Base-by-base conservation (phyloP, 2,329 filamentous ascomycete species). In the Pseudogymnoascus sp. region DNA sequence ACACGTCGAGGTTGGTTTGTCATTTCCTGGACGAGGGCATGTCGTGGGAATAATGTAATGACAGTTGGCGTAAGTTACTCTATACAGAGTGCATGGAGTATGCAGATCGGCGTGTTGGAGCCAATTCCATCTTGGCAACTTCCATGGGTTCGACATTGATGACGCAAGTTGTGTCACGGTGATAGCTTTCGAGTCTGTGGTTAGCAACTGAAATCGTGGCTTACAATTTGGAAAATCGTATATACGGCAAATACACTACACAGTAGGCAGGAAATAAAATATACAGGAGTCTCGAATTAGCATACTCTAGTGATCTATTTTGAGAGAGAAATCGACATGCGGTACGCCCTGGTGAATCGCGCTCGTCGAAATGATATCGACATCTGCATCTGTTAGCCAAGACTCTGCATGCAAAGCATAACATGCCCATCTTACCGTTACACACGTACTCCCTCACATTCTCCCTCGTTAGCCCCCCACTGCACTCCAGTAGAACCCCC, bases 291-390 rank as follows among this genome's bases (percentile, higher is more conserved):
- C n/a, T 56, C 28, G 33, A 10, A 33, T 35, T 33, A 19, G 4
- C 28, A 56, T 35, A 19, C 33, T 33, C 41, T 62, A 76, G 65
- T 79, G 78, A 64, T 84, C 75, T 67, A 99, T 93, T 80, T 99
- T 99, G 69, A 99, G 81, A 4, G 93, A 97, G 75, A 97, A 98
- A 75, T 99, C 95, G 53, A 99, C 87, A 74, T 97, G 92, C 31
- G 89, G 86, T 2, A 96, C 91, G 2, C 95, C 93, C 78, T 99
- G 95, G 72, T 99, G 95, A 72, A 99, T 97, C 61, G 90, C 93
- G 74, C 93, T 97, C 46, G 93, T 97, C 46, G 93, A 97, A 70
- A 98, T 87, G 68, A 99, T 93, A 76, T 99, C 95, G 69, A 99
- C 87, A 77, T 98, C 92, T 82, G 77, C 72, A 28, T 26, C 14